Base-by-base conservation (phyloP, 2,329 filamentous ascomycete genomes). In the Niveomyces coronatus region DNA sequence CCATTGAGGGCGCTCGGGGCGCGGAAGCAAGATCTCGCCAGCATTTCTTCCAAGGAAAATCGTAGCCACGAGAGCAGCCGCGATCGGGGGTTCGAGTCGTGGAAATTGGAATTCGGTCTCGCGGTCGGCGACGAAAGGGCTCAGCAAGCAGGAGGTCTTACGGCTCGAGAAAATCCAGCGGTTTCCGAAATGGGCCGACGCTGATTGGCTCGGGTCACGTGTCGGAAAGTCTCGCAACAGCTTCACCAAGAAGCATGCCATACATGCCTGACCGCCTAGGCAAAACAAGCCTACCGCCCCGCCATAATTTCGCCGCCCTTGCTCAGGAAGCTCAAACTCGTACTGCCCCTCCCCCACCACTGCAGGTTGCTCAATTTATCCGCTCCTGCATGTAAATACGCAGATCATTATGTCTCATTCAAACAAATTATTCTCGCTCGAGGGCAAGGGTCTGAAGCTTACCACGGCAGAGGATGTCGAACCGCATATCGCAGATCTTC, bases 371-470 rank as follows among this genome's bases (percentile, higher is more conserved):
- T n/a, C n/a, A n/a, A n/a, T n/a, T n/a, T n/a, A n/a, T n/a, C n/a
- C 5, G 29, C 15, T 7, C 29, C 18, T 31, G 15, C 5, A 8
- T 34, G 14, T 26, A 7, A n/a, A 24, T 15, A 15, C 13, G 27
- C n/a, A 14, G 3, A 1, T 10, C 19, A 37, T 26, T 18, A 79
- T 73, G 73, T 64, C 69, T 52, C 54, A 63, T 51, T 58, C 64
- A 19, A 55, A 61, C 40, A 87, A 83, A 60, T 58, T 85, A 55
- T 96, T 95, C 66, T 88, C 87, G 50, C 78, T 96, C 49, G 85
- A 94, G 63, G 87, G 85, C 62, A 91, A 83, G 68, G 82, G 82
- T 54, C 75, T 96, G 52, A 95, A 94, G 71, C 83, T 98, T 55
- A 81, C 93, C 67, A 85, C 81, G 28, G 85, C 85, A 36, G 82